Evolutionary conservation across 306 rosid genomes (phyloP), one percentile per base, ranked within the genome.

Genomic region (Oemleria cerasiformis): DNA sequence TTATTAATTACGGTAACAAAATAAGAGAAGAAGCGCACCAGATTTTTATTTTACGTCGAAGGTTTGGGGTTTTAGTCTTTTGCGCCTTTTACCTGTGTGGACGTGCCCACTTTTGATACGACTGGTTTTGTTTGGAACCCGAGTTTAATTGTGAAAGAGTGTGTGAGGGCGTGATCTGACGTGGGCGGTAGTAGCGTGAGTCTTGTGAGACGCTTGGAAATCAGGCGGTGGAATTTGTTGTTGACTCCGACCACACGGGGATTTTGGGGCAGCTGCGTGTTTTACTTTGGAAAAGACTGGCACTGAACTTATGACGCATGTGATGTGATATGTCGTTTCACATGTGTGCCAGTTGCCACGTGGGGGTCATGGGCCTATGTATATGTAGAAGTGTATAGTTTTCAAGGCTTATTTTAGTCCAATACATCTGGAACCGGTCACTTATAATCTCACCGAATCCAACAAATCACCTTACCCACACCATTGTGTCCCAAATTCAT

Each of bases 51-150:
- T 34, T 25, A 64, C 6, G 51, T 39, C 9, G 25, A 72, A 63
- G 41, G 36, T 44, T 55, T 48, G 75, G 61, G 60, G 51, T 67
- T 19, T 73, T 53, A 74, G 72, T 54, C 41, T 50, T 65, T 57
- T 67, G 38, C 70, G 63, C 51, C 19, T 7, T 16, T 59, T 43
- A 66, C 63, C 78, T 10, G 14, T 44, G 57, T 68, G 55, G 43
- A 71, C 78, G 82, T 81, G 78, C 61, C 58, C 6, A 1, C 4
- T 17, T 44, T 16, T 11, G 8, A 47, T 51, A 60, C 58, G 73
- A 45, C 19, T 7, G 61, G 56, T 63, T 45, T 59, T 65, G 42
- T 45, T 59, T 65, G 50, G 55, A 30, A 19, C 14, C 7, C 43
- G 40, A 40, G 55, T 21, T 45, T 63, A 44, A 58, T 20, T 4